Evolutionary conservation across 805 yeast genomes (phyloP).

Genomic region (Sugiyamaella marilandica): DNA sequence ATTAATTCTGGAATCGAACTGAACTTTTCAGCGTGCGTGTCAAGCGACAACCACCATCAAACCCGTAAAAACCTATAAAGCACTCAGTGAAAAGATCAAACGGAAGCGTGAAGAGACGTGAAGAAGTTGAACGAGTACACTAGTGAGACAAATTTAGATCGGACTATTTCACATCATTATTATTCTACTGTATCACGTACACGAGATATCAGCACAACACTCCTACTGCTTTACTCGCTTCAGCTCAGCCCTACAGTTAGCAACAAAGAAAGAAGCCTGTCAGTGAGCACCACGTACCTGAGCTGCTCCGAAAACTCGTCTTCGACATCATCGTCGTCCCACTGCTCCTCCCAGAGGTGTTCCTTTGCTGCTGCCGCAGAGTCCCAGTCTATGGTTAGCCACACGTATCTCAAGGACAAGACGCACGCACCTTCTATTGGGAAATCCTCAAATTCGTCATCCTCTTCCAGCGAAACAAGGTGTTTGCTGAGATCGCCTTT

Average conservation of each 20-base stretch:
- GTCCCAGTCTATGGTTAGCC: conserved; percentile 54
- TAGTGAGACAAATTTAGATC: too few species aligned
- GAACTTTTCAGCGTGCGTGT: too few species aligned
- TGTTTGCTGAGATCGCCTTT: conserved; percentile 7
- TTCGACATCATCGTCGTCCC: conserved; percentile 90
- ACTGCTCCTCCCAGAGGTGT: conserved; percentile 90
- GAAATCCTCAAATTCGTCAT: conserved; percentile 96
- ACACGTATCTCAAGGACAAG: background rate
- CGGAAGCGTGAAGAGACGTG: too few species aligned
- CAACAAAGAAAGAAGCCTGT: background rate
- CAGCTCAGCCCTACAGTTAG: conserved; percentile 19
- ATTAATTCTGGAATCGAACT: too few species aligned
- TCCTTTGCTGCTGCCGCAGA: conserved; percentile 41
- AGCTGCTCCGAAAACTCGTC: conserved; percentile 79
- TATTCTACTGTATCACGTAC: too few species aligned
- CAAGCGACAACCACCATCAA: too few species aligned
- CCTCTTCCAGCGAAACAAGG: conserved; percentile 82
- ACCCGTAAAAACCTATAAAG: too few species aligned
- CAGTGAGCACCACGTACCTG: conserved; percentile 36
- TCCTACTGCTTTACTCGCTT: background rate
- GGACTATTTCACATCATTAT: too few species aligned
- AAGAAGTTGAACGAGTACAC: too few species aligned
- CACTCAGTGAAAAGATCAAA: too few species aligned
- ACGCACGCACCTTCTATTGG: conserved; percentile 63
- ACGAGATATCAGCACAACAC: too few species aligned